phyloP scores from a whole-genome alignment of 257 asterid genomes.

The Ajuga chamaepitys region DNA sequence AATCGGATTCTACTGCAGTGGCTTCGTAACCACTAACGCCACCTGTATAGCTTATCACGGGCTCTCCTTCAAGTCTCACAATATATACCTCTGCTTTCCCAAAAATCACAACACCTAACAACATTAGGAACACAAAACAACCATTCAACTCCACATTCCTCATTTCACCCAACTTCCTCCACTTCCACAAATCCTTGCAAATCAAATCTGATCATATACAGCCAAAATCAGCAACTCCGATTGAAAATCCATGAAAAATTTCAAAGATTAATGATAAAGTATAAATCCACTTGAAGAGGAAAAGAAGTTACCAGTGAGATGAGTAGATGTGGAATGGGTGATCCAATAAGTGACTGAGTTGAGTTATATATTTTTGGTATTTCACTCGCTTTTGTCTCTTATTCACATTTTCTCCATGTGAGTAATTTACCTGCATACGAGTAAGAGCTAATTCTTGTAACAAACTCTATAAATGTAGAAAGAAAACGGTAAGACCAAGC shows the following conservation, averaged over 20 bases:
- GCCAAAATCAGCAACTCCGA: constrained; percentile 1
- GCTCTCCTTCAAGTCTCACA: constrained; percentile 89
- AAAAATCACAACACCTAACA: constrained; percentile 28
- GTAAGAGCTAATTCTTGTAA: constrained; percentile 18
- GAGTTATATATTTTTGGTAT: background rate
- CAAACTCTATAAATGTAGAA: constrained; percentile 13
- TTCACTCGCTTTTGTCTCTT: constrained; percentile 7
- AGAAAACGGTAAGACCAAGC: constrained; percentile 32
- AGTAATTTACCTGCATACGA: constrained; percentile 30
- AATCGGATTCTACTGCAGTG: constrained; percentile 82
- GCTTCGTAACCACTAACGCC: constrained; percentile 89
- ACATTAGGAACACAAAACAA: constrained; percentile 25
- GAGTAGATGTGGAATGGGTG: constrained; percentile 17
- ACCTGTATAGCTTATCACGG: constrained; percentile 82
- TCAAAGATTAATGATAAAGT: background rate
- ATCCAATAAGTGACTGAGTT: constrained; percentile 14
- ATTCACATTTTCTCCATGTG: constrained; percentile 38
- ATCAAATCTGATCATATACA: constrained; percentile 32
- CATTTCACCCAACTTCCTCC: constrained; percentile 37
- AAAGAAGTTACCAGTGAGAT: constrained; percentile 24
- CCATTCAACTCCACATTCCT: constrained; percentile 32
- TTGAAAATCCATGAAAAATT: background rate
- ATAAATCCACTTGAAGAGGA: background rate
- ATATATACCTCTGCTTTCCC: constrained; percentile 74
- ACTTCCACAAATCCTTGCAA: constrained; percentile 24